A percentile compares a stretch with the other conserved stretches of the same genome.
phyloP scores from a whole-genome alignment of 495 filamentous ascomycete genomes.

The Pyrenula aspistea region DNA sequence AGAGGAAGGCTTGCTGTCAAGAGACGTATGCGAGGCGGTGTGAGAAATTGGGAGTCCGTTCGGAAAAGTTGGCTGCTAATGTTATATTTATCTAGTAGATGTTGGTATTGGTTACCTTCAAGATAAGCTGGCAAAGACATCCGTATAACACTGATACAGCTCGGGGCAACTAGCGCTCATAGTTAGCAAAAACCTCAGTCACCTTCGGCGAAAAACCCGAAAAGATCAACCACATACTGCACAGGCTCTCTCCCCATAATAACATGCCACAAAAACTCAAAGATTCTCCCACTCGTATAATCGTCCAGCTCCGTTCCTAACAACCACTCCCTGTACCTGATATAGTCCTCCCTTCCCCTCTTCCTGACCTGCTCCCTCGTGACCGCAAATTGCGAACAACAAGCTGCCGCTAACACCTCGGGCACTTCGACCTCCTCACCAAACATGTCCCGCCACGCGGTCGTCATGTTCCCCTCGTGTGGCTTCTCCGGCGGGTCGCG shows the following conservation, averaged over 20 bases:
- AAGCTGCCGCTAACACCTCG: slow-evolving; percentile 32
- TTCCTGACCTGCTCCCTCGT: slow-evolving; percentile 35
- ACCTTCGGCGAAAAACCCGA: too few relatives aligned
- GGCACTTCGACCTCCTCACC: slow-evolving; percentile 31
- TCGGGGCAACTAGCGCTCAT: not conserved
- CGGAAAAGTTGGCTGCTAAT: too few relatives aligned
- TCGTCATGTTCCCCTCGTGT: slow-evolving; percentile 11
- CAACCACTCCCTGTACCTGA: slow-evolving; percentile 45
- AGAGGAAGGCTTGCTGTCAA: too few relatives aligned
- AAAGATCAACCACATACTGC: not conserved
- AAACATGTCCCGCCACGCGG: slow-evolving; percentile 31
- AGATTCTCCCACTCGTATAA: slow-evolving; percentile 45
- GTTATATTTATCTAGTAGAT: too few relatives aligned
- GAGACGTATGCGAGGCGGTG: too few relatives aligned
- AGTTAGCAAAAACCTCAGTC: too few relatives aligned
- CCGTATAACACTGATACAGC: not conserved
- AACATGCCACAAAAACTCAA: slow-evolving; percentile 62
- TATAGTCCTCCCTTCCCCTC: slow-evolving; percentile 39
- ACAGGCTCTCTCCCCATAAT: not conserved
- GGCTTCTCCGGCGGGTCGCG: slow-evolving; percentile 8
- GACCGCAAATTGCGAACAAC: slow-evolving; percentile 65
- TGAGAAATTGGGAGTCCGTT: too few relatives aligned
- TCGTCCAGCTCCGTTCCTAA: slow-evolving; percentile 45
- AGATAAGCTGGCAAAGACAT: not conserved
- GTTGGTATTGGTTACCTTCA: not conserved